Conservation (phyloP, 1,284 basidiomycete species). For the Trichosporon coremiiforme region DNA sequence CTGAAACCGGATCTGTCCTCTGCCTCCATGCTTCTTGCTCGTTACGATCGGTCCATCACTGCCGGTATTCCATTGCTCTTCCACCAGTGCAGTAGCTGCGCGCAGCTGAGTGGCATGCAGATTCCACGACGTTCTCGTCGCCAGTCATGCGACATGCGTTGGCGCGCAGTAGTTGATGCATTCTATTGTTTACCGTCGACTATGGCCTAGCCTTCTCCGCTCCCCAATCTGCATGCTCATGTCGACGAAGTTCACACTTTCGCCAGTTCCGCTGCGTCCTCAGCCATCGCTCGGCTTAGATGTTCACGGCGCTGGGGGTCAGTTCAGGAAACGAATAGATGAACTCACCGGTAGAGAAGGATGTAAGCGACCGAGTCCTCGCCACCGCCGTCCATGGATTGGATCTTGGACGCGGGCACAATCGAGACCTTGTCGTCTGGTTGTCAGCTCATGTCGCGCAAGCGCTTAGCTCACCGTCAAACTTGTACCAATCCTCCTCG, state of each 20-base stretch:
- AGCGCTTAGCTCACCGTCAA: constrained; percentile 48
- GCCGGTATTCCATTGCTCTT: too few relatives aligned
- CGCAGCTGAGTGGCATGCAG: too few relatives aligned
- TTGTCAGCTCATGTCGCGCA: constrained; percentile 54
- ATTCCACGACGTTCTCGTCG: not conserved
- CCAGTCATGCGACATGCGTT: not conserved
- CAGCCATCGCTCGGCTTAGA: not conserved
- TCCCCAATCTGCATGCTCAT: not conserved
- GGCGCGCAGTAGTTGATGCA: not conserved
- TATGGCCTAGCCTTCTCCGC: not conserved
- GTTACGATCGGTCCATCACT: not conserved
- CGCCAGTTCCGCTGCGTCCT: not conserved
- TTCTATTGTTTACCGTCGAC: constrained; percentile 4
- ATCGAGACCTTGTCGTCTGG: constrained; percentile 82
- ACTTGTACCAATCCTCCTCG: constrained; percentile 71
- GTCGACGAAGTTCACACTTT: not conserved
- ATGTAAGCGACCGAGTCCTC: constrained; percentile 80
- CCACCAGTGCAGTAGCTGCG: too few relatives aligned
- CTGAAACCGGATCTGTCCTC: not conserved
- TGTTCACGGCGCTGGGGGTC: constrained; percentile 15
- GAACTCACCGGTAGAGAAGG: constrained; percentile 69
- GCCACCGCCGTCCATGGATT: constrained; percentile 82
- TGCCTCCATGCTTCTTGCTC: not conserved
- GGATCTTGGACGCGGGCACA: constrained; percentile 67
- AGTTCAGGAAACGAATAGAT: not conserved